Conservation (phyloP, 1,139 yeast genomes). For the Kodamaea sp. region DNA sequence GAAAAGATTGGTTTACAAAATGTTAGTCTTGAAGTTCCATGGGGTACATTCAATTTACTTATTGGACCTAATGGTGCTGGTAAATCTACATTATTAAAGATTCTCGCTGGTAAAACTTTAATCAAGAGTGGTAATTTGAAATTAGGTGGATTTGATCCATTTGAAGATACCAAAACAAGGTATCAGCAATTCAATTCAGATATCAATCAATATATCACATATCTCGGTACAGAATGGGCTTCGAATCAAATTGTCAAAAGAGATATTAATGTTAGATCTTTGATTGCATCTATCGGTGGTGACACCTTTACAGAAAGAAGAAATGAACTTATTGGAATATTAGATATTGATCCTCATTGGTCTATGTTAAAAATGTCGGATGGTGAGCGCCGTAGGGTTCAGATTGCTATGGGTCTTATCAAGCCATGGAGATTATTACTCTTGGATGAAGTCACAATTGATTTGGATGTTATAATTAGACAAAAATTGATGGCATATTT, state of each 20-base stretch:
- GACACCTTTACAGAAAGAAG: constrained; percentile 68
- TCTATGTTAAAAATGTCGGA: constrained; percentile 89
- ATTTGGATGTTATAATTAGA: constrained; percentile 88
- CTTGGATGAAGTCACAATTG: constrained; percentile 94
- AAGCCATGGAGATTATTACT: constrained; percentile 85
- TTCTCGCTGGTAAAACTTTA: constrained; percentile 88
- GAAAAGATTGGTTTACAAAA: constrained; percentile 67
- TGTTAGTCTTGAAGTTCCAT: constrained; percentile 56
- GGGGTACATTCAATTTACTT: constrained; percentile 72
- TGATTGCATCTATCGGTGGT: constrained; percentile 83
- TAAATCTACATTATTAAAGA: constrained; percentile 77
- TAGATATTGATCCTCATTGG: constrained; percentile 88
- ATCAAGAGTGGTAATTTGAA: constrained; percentile 66
- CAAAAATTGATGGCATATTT: constrained; percentile 67
- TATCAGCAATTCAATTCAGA: constrained; percentile 40
- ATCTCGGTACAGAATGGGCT: constrained; percentile 98
- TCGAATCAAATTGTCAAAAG: constrained; percentile 83
- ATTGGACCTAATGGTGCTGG: constrained; percentile 98
- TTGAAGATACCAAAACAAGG: constrained; percentile 54
- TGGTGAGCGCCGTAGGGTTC: constrained; percentile 93
- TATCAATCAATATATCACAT: constrained; percentile 53
- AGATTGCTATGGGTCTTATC: constrained; percentile 85
- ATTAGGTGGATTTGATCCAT: constrained; percentile 85
- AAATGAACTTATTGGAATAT: constrained; percentile 64
- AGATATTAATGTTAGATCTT: constrained; percentile 80